Conservation (phyloP, 352 stramenopile species). For the Phytophthora pisi region DNA sequence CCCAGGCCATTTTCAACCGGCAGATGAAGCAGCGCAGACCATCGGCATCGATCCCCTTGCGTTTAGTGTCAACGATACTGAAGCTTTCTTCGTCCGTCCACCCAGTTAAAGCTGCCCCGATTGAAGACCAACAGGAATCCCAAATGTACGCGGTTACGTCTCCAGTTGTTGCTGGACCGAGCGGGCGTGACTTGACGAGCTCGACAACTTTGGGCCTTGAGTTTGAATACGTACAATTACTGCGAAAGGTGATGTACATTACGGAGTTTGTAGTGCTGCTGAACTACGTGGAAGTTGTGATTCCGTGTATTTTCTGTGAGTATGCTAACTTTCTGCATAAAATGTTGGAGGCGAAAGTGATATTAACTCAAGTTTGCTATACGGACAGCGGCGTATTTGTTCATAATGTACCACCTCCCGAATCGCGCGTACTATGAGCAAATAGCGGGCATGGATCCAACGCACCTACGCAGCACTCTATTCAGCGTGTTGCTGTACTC, state of each 20-base stretch:
- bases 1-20: background rate
- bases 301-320: conserved; percentile 6
- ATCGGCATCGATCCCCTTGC: background rate
- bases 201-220: background rate
- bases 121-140: background rate
- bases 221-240: conserved; percentile 1
- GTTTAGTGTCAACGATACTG: background rate
- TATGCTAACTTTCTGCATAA: background rate
- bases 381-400: conserved; percentile 9
- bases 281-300: conserved; percentile 7
- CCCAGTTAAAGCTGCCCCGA: background rate
- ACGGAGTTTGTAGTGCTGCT: conserved; percentile 7
- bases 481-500: conserved; percentile 9
- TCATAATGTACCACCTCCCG: conserved; percentile 8
- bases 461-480: background rate
- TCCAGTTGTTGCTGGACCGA: background rate
- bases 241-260: conserved; percentile 9
- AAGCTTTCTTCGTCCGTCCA: background rate
- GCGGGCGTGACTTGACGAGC: background rate
- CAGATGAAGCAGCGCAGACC: conserved; percentile 1
- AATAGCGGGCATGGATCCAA: conserved; percentile 6
- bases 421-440: conserved; percentile 4
- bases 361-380: background rate
- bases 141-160: background rate
- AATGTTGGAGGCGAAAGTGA: too few species aligned